Base-by-base conservation (phyloP, 2,329 filamentous ascomycete species). In the Aspergillus texensis region DNA sequence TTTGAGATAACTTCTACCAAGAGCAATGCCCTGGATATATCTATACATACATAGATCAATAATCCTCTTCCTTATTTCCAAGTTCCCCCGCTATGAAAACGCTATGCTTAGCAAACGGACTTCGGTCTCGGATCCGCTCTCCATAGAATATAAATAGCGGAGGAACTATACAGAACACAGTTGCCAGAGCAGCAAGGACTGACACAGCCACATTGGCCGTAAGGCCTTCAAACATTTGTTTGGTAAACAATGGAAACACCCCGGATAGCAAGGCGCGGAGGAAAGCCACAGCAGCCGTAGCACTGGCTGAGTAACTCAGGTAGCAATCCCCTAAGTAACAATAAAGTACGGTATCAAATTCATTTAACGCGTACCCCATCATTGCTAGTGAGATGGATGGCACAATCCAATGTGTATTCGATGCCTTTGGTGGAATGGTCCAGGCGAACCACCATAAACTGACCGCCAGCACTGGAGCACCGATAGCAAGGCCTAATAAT, bases 321-420 rank as follows among this genome's bases (percentile, higher is more conserved):
- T 83, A 83, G 26, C 77, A 77, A 66, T 83, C 82, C 0, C 80
- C 75, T 11, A 83, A 70, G 56, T 83, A 83, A 1, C 79, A 80
- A 1, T 76, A 74, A 0, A 83, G 67, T 4, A 77, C 72, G 5
- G 72, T 78, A 21, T 79, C 78, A 50, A 83, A 77, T 62, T 85
- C 83, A 19, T 83, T 83, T 28, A 81, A 67, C 0, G 80, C 80
- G 68, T 81, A 85, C 0, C 83, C 83, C 10, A 84, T 75, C 3
- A 81, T 70, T 0, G 81, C 69, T 2, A 85, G 74, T 0, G 79
- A 75, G 0, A 79, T 56, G 66, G 67, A 8, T 62, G 60, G 43
- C 43, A 46, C 43, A 2, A 46, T 46, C 43, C 43, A 46, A 4
- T 46, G 43, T 24, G 11, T 14, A 46, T 46, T 24, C 4, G 19